Base-by-base conservation (phyloP, 1,139 yeast genomes). In the Eremothecium sinecaudum region DNA sequence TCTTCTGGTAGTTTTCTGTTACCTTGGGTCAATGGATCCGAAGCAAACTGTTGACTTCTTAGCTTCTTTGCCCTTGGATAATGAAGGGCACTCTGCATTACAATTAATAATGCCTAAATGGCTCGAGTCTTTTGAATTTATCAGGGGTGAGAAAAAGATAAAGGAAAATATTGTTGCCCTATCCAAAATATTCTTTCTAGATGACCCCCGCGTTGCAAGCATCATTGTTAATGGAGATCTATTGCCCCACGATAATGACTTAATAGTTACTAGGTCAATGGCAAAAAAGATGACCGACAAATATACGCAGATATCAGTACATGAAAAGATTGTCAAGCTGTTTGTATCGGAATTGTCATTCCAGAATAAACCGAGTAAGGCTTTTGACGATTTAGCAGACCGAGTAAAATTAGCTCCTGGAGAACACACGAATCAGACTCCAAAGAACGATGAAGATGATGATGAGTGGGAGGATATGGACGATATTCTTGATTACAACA, bases 381-480 rank as follows among this genome's bases (percentile, higher is more conserved):
- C 43, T 50, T 63, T 32, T 58, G 64, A 8, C 54, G 48, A 30
- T 19, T 25, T 44, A 12, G 18, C 35, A 39, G 44, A 34, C 32
- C 31, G 28, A 10, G 37, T 38, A 4, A 36, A 42, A 12, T 38
- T 32, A 15, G 51, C 48, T 11, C 56, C 41, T 10, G 59, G 44
- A 4, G 47, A 27, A 10, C 21, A 16, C n/a, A 21, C 12, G 4
- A 16, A 18, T 5, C 16, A 24, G n/a, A 12, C 28, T 24, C n/a
- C n/a, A 13, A 14, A 17, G 4, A 18, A 14, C 6, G 60, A 46
- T 2, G 64, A 48, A 0, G 67, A 44, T 1, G 71, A 56, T 2
- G 75, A 60, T n/a, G 83, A 69, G 0, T 86, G 94, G 92, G 94
- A 84, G 51, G 94, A 83, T 49, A 62, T 80, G 47, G 87, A 79